Base-by-base conservation (phyloP, 805 yeast species). In the Candida odintsovae region DNA sequence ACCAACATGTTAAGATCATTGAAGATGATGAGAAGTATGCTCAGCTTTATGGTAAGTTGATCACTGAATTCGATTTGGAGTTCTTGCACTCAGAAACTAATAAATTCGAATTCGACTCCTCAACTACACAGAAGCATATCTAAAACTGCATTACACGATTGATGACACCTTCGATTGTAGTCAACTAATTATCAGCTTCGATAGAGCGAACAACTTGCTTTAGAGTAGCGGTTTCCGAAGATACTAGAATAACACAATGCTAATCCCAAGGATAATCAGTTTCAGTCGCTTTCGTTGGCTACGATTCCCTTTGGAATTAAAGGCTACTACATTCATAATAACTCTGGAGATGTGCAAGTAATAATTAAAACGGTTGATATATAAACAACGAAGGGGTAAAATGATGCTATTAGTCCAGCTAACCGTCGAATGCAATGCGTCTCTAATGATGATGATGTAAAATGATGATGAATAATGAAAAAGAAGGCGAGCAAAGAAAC, bases 61-160 rank as follows among this genome's bases (percentile, higher is more conserved):
- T 57, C 33, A 37, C 42, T 8, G 54, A 53, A 42, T 57, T 56
- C 26, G 60, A 57, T 41, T 40, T 48, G 15, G 56, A 54, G 41
- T 57, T 56, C 38, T 36, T 55, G 19, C 57, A 57, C 38, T 43
- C 56, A 20, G 45, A 50, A 29, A 45, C 28, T 11, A 46, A 46
- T 15, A 52, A 40, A 26, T 50, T 38, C 15, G 37, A 38, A 13
- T 52, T 43, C 40, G 31, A 49, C 19, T 45, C 54, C 3, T 41
- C 56, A 19, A 49, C 49, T 2, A 50, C 49, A 11, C 54, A 52
- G 29, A 52, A 50, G 23, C n/a, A 28, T 6, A 44, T 45, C 2
- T 47, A 47, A 25, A 15, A 16, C 11, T 18, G 11, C 37, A 28
- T 28, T 28, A 28, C 15, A 12, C n/a, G n/a, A 28, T 28, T 28